Conservation (phyloP, 2,329 filamentous ascomycete genomes). For the Fusarium anguioides region DNA sequence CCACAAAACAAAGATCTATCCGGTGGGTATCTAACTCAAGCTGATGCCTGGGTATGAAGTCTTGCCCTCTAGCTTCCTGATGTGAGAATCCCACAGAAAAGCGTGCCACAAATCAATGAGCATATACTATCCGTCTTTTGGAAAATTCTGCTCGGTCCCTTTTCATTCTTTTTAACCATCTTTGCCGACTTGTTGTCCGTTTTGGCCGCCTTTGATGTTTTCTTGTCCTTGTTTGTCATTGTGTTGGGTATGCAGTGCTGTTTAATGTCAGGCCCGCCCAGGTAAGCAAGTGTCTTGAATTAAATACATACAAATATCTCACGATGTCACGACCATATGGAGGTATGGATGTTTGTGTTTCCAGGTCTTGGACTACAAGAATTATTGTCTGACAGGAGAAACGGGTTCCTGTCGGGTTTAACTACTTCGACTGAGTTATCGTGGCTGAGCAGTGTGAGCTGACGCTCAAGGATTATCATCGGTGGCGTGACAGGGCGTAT, state of each 20-base stretch:
- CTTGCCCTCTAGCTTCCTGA: too few relatives aligned
- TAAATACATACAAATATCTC: background rate
- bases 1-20: too few relatives aligned
- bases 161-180: background rate
- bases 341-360: background rate
- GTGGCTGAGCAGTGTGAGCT: constrained; percentile 8
- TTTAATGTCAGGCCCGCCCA: background rate
- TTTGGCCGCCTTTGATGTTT: background rate
- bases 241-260: background rate
- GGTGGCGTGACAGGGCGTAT: background rate
- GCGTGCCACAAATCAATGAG: background rate
- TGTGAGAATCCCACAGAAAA: background rate
- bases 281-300: background rate
- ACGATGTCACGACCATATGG: rapidly evolving
- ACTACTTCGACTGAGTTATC: background rate
- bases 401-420: background rate
- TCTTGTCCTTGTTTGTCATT: background rate
- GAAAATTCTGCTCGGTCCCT: background rate
- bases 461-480: background rate
- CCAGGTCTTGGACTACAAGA: background rate
- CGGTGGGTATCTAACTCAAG: too few relatives aligned
- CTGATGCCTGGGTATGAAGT: too few relatives aligned
- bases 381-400: background rate
- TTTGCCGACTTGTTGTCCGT: background rate
- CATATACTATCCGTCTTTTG: background rate